Evolutionary conservation across 257 asterid genomes (phyloP), one percentile per base, ranked within the genome.

Genomic region (Paulownia fortunei): DNA sequence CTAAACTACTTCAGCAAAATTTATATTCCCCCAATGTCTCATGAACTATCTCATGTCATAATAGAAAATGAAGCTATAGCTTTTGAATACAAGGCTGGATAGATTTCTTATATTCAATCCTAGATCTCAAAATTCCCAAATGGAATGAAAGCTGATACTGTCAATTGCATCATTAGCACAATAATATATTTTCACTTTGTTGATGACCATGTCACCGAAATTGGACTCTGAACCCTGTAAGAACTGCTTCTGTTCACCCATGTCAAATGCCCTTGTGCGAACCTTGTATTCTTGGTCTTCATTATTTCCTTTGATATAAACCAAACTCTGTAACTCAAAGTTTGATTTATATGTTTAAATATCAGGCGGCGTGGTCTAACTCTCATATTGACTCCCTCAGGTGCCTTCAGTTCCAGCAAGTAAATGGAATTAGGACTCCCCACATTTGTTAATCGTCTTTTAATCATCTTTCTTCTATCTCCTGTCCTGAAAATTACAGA

Each of bases 171-270:
- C 11, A 55, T 44, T 51, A 27, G 34, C 6, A 72, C 55, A 73
- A 27, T 37, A 16, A 51, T 61, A 61, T 47, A 47, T 36, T 70
- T 44, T 88, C 86, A 76, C 82, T 87, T 76, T 72, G 74, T 82
- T 37, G 86, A 80, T 71, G 82, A 77, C 97, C 99, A 93, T 75
- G 97, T 85, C 67, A 93, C 97, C 75, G 98, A 89, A 73, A 95
- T 81, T 23, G 99, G 97, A 83, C 99, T 92, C 74, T 82, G 88
- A 37, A 92, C 97, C 87, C 81, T 79, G 85, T 82, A 73, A 21
- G 84, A 73, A 66, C 83, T 79, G 49, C 77, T 82, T 30, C 82
- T 64, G 18, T 83, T 87, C 88, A 92, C 88, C 99, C 99, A 95
- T 8, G 89, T 82, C 88, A 95, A 79, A 41, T 86, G 78, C 83